Evolutionary conservation across 345 rosid species (phyloP).

Genomic region (Syzygium aqueum): DNA sequence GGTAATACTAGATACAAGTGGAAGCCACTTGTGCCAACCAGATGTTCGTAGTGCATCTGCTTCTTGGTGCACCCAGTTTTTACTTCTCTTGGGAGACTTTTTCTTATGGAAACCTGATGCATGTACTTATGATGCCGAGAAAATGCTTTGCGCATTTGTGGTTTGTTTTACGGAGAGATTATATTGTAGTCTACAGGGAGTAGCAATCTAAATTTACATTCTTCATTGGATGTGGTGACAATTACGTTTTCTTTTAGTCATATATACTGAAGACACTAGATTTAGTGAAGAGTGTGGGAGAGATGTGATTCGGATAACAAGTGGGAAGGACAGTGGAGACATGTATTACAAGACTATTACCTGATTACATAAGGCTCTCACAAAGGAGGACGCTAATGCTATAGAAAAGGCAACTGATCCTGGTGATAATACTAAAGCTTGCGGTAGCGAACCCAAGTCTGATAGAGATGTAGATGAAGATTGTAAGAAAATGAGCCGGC

Average conservation of each 20-base stretch:
- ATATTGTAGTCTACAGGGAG: not conserved
- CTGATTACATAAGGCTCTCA: constrained; percentile 61
- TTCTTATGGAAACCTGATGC: not conserved
- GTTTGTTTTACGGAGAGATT: not conserved
- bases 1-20: no score
- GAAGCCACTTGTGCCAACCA: no score
- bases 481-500: constrained; percentile 11
- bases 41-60: no score
- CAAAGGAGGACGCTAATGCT: constrained; percentile 14
- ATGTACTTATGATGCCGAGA: not conserved
- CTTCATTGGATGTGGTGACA: not conserved
- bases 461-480: constrained; percentile 30
- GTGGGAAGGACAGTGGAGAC: constrained; percentile 65
- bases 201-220: not conserved
- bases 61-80: no score
- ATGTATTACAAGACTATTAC: constrained; percentile 70
- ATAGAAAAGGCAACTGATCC: constrained; percentile 4
- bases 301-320: constrained; percentile 60
- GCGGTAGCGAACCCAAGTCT: constrained; percentile 8
- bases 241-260: constrained; percentile 23
- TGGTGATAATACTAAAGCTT: not conserved
- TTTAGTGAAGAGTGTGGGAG: constrained; percentile 61
- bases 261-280: constrained; percentile 80
- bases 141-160: not conserved
- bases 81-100: not conserved